Conservation (phyloP, 768 basidiomycete species). For the Melanogaster broomeanus region DNA sequence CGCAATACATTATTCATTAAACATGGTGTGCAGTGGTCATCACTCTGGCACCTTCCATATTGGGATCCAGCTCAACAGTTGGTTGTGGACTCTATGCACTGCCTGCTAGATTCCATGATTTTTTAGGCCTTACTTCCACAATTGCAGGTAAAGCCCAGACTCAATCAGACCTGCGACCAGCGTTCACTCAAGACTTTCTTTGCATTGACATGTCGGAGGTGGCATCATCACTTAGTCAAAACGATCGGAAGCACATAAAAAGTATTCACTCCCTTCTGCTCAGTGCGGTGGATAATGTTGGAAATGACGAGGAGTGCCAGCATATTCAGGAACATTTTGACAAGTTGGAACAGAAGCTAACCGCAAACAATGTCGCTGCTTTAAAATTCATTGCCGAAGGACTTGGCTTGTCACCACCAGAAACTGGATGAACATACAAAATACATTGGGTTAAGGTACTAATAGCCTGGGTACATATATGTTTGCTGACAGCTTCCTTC, state of each 20-base stretch:
- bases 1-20: background rate
- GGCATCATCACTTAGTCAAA: background rate
- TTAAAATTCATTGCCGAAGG: background rate
- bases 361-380: background rate
- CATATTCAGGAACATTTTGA: background rate
- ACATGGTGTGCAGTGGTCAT: conserved; percentile 15
- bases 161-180: background rate
- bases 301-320: background rate
- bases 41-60: conserved; percentile 19
- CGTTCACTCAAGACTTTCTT: conserved; percentile 1
- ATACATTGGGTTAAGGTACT: conserved; percentile 6
- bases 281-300: background rate
- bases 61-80: conserved; percentile 21
- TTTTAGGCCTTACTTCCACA: background rate
- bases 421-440: background rate
- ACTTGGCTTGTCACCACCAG: background rate
- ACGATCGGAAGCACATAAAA: background rate
- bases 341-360: background rate
- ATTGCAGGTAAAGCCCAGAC: background rate
- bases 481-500: too few relatives aligned
- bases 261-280: conserved; percentile 4
- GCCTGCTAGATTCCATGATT: background rate
- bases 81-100: conserved; percentile 27
- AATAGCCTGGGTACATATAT: conserved; percentile 13
- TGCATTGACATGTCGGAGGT: background rate